These are phyloP conservation scores for Corylus americana DNA, from an alignment of 306 rosid species.

Conservation along the genomic window DNA sequence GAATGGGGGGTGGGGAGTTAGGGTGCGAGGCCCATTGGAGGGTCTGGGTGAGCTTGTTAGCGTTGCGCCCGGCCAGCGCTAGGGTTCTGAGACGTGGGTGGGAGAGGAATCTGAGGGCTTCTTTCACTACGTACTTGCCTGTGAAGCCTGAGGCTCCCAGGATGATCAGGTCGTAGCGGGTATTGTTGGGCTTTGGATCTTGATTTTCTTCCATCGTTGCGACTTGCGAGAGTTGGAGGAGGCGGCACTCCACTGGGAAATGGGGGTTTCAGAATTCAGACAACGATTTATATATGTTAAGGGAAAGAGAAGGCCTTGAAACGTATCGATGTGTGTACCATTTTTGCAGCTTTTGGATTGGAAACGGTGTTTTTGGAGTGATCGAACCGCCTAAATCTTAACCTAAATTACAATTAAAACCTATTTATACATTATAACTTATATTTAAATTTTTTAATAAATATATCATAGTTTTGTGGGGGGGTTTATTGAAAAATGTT, in stretches of 20 bases:
- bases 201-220: constrained; percentile 30
- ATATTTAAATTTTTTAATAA: too few species aligned
- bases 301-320: not conserved
- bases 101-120: constrained; percentile 69
- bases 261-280: not conserved
- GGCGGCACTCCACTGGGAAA: not conserved
- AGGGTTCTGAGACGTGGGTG: constrained; percentile 53
- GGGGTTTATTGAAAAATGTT: too few species aligned
- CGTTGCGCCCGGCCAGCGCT: constrained; percentile 79
- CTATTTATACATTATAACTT: too few species aligned
- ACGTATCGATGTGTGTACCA: not conserved
- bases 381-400: too few species aligned
- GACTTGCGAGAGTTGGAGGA: not conserved
- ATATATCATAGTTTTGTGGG: too few species aligned
- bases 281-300: too few species aligned
- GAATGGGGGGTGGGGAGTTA: constrained; percentile 50
- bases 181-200: not conserved
- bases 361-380: too few species aligned
- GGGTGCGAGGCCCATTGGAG: constrained; percentile 74
- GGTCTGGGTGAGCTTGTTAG: constrained; percentile 49
- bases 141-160: constrained; percentile 94
- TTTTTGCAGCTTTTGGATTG: not conserved
- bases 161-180: constrained; percentile 57
- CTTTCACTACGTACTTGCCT: constrained; percentile 70
- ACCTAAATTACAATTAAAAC: too few species aligned